Evolutionary conservation across 2,329 filamentous ascomycete species (phyloP), one percentile per base, ranked within the genome.

Genomic region (Diplodia intermedia): DNA sequence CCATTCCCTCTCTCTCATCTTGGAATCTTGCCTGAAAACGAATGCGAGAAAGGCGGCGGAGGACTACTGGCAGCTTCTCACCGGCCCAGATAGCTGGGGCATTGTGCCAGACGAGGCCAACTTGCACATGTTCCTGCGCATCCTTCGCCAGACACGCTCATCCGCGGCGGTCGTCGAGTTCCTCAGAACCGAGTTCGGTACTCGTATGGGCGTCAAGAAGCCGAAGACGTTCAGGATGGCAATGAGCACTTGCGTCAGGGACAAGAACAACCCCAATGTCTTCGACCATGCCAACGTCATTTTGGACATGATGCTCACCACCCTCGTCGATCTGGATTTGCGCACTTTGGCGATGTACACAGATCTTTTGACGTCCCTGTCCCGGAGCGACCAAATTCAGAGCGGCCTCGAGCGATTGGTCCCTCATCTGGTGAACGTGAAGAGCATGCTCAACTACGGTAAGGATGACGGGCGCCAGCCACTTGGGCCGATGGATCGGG

Each of bases 61-160:
- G 65, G 84, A 84, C 38, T 98, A 97, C 79, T 98, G 94, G 94
- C 82, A 90, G 20, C 75, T 90, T 6, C 81, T 97, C 68, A 91
- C 90, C 7, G 76, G 78, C 33, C 73, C 73, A 0, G 77, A 82
- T 1, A 79, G 83, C 14, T 85, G 88, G 76, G 79, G 80, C n/a
- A 80, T 97, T 69, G 75, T 82, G 2, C 93, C 94, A 0, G 94
- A 97, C 76, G 73, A 82, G 9, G 85, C 89, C 70, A 93, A 92
- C 75, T 91, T 89, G 80, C 83, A 88, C 71, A 82, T 84, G 71
- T 89, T 92, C 73, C 83, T 97, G 18, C 86, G 87, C 65, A 77
- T 91, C 52, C 84, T 95, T 43, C 87, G 88, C 63, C 77, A 85
- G 40, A 88, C 86, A 52, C 89, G 90, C 69, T 86, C 89, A 53